Conservation (phyloP, 352 stramenopile species). For the Phytophthora vignae region DNA sequence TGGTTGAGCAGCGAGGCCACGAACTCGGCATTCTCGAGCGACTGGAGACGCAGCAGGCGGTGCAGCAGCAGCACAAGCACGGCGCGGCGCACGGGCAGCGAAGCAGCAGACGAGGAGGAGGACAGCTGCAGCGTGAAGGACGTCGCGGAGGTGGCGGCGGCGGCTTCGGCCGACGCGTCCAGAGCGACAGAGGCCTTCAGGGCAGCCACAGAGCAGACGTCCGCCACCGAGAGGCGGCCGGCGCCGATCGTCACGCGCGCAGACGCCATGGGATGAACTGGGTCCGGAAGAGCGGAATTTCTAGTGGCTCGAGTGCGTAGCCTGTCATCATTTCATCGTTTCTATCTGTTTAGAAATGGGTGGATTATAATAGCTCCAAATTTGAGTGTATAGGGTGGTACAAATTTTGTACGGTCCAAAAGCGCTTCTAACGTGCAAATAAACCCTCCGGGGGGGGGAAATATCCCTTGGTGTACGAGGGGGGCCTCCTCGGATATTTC, state of each 20-base stretch:
- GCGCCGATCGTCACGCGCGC: slow-evolving; percentile 61
- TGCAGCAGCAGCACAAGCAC: slow-evolving; percentile 54
- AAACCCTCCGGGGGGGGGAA: no score
- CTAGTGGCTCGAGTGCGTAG: slow-evolving; percentile 14
- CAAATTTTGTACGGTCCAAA: no score
- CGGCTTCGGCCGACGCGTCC: slow-evolving; percentile 34
- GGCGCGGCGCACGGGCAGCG: slow-evolving; percentile 35
- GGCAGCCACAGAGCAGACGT: slow-evolving; percentile 70
- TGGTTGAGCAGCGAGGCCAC: slow-evolving; percentile 70
- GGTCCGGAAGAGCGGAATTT: slow-evolving; percentile 7
- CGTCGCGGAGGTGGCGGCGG: slow-evolving; percentile 11
- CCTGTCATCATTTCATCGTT: no score
- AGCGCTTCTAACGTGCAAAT: no score
- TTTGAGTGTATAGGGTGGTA: no score
- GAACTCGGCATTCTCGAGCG: slow-evolving; percentile 49
- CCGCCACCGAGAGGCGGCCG: slow-evolving; percentile 62
- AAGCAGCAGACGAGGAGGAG: slow-evolving; percentile 5
- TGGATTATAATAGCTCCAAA: no score
- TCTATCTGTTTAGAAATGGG: no score
- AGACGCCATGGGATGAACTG: slow-evolving; percentile 42
- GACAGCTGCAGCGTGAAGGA: slow-evolving; percentile 17
- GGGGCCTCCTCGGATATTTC: no score
- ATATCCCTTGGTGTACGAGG: no score
- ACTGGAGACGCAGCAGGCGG: slow-evolving; percentile 50
- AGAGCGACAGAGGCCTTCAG: slow-evolving; percentile 52